Conservation (phyloP, 768 basidiomycete genomes). For the Daedaleopsis sinensis region DNA sequence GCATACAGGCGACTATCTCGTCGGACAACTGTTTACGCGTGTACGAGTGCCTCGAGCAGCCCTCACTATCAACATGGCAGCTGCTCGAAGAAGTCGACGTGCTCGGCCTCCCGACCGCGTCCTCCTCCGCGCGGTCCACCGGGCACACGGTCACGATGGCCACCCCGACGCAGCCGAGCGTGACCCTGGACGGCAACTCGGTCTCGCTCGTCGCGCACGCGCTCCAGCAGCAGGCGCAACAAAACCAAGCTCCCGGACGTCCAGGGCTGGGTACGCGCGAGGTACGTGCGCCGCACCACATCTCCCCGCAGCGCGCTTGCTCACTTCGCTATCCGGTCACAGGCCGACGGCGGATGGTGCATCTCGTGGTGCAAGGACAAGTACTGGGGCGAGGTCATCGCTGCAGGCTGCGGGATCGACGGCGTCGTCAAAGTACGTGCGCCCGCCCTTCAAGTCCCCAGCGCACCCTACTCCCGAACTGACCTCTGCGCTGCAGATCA, state of each 20-base stretch:
- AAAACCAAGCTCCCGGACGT: constrained; percentile 32
- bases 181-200: constrained; percentile 51
- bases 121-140: constrained; percentile 44
- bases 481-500: constrained; percentile 49
- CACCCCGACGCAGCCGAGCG: constrained; percentile 68
- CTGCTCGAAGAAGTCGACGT: constrained; percentile 80
- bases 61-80: constrained; percentile 71
- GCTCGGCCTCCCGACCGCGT: constrained; percentile 48
- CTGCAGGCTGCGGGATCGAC: constrained; percentile 70
- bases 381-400: constrained; percentile 93
- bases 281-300: constrained; percentile 17
- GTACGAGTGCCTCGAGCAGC: constrained; percentile 88
- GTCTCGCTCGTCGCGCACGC: constrained; percentile 66
- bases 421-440: constrained; percentile 74
- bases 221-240: constrained; percentile 52
- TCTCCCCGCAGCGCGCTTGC: neutral
- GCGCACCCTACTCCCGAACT: neutral
- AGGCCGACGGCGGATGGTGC: constrained; percentile 89
- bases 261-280: constrained; percentile 65
- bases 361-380: constrained; percentile 95
- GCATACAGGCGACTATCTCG: constrained; percentile 76
- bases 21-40: constrained; percentile 87
- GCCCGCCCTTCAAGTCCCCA: neutral
- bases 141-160: constrained; percentile 62
- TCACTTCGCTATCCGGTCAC: neutral